Conservation (phyloP, 2,329 filamentous ascomycete genomes). For the Aspergillus brasiliensis region DNA sequence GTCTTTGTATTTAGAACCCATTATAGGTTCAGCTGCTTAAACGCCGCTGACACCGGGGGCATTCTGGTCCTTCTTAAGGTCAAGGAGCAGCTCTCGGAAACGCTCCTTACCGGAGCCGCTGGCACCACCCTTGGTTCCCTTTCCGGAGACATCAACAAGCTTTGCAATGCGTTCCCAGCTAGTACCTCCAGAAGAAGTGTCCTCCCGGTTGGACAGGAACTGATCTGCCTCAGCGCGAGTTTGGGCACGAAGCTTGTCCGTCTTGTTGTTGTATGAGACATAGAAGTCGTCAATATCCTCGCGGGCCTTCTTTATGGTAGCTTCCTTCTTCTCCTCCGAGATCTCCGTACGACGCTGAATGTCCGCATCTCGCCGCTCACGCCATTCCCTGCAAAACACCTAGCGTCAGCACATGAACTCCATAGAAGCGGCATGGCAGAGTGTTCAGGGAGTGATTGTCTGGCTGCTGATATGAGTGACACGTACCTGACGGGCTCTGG, state of each 20-base stretch:
- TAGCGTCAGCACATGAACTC: background rate
- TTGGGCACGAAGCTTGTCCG: constrained; percentile 88
- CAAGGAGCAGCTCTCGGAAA: constrained; percentile 87
- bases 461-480: background rate
- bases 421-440: background rate
- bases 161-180: constrained; percentile 99
- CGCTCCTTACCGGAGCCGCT: constrained; percentile 92
- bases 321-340: constrained; percentile 76
- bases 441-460: too few relatives aligned
- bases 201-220: constrained; percentile 84
- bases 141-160: constrained; percentile 94
- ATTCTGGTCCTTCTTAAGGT: constrained; percentile 90
- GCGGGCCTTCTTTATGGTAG: constrained; percentile 85
- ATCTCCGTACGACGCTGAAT: constrained; percentile 83
- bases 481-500: constrained; percentile 74
- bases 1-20: background rate
- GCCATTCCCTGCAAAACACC: constrained; percentile 67
- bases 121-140: constrained; percentile 82
- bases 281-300: constrained; percentile 98
- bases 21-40: constrained; percentile 21
- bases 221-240: constrained; percentile 90
- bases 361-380: constrained; percentile 80
- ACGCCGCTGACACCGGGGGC: constrained; percentile 62
- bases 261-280: constrained; percentile 98
- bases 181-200: constrained; percentile 90